Conservation (phyloP, 768 basidiomycete species). For the Kwoniella newhampshirensis region DNA sequence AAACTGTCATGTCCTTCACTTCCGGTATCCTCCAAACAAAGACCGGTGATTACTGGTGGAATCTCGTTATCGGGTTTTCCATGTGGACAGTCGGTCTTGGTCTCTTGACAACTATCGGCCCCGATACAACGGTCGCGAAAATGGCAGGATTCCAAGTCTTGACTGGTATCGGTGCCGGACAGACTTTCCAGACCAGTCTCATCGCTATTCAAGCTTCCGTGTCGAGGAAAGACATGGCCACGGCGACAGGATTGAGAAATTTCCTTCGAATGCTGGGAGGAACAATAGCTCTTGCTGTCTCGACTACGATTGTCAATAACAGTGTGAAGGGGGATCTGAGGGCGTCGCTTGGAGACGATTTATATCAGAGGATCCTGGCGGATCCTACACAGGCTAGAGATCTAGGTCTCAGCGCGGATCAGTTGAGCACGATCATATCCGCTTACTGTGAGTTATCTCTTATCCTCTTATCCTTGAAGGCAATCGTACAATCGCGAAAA, state of each 20-base stretch:
- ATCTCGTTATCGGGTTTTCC: conserved; percentile 65
- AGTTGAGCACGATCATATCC: conserved; percentile 24
- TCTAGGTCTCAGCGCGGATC: conserved; percentile 19
- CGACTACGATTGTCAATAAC: conserved; percentile 41
- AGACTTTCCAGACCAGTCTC: conserved; percentile 51
- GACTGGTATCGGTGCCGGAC: conserved; percentile 64
- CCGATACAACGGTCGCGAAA: conserved; percentile 58
- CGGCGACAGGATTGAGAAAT: conserved; percentile 61
- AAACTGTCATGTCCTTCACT: conserved; percentile 58
- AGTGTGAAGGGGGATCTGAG: conserved; percentile 16
- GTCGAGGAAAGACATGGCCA: conserved; percentile 69
- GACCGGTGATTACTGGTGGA: conserved; percentile 67
- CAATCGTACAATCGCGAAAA: background rate
- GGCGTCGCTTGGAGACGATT: conserved; percentile 1
- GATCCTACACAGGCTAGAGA: conserved; percentile 39
- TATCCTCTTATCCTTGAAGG: background rate
- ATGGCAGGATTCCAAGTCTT: conserved; percentile 66
- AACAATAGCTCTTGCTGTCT: conserved; percentile 63
- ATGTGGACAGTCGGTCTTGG: conserved; percentile 72
- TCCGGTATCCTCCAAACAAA: conserved; percentile 65
- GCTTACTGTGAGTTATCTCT: conserved; percentile 42
- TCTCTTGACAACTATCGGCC: conserved; percentile 65
- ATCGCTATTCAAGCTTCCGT: conserved; percentile 71
- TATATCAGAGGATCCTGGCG: conserved; percentile 27
- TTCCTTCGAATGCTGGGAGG: conserved; percentile 71